Percentiles rank a stretch among this genome's conserved stretches.
Conservation (phyloP, 2,329 filamentous ascomycete species). For the Cladobotryum mycophilum region DNA sequence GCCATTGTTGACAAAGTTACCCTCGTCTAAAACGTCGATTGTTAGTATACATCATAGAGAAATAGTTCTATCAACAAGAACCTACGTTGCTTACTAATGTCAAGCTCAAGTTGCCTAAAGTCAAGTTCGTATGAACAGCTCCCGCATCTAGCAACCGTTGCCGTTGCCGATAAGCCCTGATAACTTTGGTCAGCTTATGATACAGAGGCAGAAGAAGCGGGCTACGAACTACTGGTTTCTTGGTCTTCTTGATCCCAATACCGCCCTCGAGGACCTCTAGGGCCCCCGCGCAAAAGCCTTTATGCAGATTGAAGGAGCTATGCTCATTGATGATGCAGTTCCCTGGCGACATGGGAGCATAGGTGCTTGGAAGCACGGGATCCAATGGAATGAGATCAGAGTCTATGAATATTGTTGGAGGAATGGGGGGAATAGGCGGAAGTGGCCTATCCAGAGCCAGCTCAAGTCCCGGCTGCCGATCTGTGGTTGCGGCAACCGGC, state of each 20-base stretch:
- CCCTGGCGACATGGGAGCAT: constrained; percentile 2
- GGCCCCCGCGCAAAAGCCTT: constrained; percentile 51
- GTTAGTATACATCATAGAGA: neutral
- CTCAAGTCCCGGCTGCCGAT: neutral
- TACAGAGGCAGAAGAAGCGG: neutral
- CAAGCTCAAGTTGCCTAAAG: constrained; percentile 45
- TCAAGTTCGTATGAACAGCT: constrained; percentile 49
- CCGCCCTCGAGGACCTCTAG: constrained; percentile 43
- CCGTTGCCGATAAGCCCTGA: constrained; percentile 36
- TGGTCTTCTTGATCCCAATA: constrained; percentile 44
- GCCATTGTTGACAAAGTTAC: constrained; percentile 40
- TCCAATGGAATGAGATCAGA: constrained; percentile 19
- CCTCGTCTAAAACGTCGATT: constrained; percentile 19
- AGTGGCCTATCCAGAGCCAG: neutral
- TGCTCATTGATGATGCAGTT: constrained; percentile 37
- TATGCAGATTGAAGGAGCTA: constrained; percentile 47
- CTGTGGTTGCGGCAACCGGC: neutral
- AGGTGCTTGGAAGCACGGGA: neutral
- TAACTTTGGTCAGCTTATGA: neutral
- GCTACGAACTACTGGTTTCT: constrained; percentile 35
- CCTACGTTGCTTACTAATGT: constrained; percentile 44
- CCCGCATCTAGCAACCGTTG: constrained; percentile 45
- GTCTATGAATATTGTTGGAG: neutral
- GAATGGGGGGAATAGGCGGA: neutral
- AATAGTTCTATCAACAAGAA: neutral